phyloP scores from a whole-genome alignment of 768 basidiomycete genomes.

The Lentinula lateritia region DNA sequence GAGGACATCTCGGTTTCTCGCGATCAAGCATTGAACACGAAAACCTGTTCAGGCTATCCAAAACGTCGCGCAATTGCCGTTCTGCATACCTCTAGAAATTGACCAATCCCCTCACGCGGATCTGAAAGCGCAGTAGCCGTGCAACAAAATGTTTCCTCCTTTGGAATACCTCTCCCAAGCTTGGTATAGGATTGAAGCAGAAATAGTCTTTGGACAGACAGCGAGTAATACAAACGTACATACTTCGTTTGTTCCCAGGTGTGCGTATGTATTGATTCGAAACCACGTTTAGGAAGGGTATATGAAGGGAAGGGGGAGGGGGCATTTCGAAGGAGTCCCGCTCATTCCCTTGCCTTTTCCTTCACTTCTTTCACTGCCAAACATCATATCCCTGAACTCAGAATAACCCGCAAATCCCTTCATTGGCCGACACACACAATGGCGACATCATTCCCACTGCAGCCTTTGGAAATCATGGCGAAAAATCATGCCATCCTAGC shows the following conservation, averaged over 20 bases:
- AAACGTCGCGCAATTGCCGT: neutral
- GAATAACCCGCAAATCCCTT: neutral
- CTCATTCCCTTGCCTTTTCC: neutral
- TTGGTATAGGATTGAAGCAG: neutral
- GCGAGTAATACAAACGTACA: neutral
- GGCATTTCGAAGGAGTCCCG: neutral
- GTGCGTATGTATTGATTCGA: neutral
- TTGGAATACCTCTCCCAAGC: neutral
- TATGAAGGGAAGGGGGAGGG: neutral
- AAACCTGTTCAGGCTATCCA: neutral
- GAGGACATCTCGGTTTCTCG: neutral
- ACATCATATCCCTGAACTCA: neutral
- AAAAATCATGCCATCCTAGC: slow-evolving; percentile 48
- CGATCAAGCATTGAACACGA: neutral
- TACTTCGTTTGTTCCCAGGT: neutral
- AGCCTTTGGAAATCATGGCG: slow-evolving; percentile 26
- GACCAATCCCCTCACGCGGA: neutral
- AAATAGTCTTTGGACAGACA: neutral
- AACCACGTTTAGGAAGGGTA: neutral
- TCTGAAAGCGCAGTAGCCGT: neutral
- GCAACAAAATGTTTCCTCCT: neutral
- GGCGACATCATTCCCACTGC: slow-evolving; percentile 14
- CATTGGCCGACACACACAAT: neutral
- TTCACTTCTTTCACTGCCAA: neutral
- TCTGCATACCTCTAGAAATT: neutral